Base-by-base conservation (phyloP, 148 eudicot species). In the Silene conica region DNA sequence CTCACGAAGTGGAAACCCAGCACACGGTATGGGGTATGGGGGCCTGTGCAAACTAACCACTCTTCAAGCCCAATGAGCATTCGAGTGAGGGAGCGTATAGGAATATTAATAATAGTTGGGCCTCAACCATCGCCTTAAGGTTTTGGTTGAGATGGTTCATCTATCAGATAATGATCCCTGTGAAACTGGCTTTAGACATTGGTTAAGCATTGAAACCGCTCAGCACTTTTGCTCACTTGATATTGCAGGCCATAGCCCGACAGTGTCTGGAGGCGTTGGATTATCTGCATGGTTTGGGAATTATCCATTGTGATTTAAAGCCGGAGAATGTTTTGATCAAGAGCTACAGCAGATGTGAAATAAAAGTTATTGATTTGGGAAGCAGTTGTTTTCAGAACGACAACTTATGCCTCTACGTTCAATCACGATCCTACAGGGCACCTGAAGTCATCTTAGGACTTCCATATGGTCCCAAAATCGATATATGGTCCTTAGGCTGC, bases 371-470 rank as follows among this genome's bases (percentile, higher is more conserved):
- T 50, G 99, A 95, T 85, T 89, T 95, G 54, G 99, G 99, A 48
- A 95, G 99, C 85, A 92, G 99, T 81, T 92, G 99, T 83, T 95
- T 95, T 63, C 80, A 81, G 73, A 84, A 86, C 0, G 99, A 95
- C 72, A 86, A 84, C 67, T 71, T 95, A 80, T 87, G 90, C 80
- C 80, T 90, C 12, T 95, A 95, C 61, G 89, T 95, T 43, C 97
- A 95, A 77, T 95, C 99, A 73, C 96, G 99, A 60, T 95, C 99
- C 38, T 95, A 92, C 50, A 76, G 97, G 78, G 99, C 99, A 80
- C 99, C 99, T 31, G 99, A 95, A 82, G 97, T 95, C 70, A 95
- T 95, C 69, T 82, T 95, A 41, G 99, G 99, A 75, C 97, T 90
- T 52, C 87, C 96, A 10, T 95, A 95, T 80, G 99, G 87, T 81